phyloP scores from a whole-genome alignment of 1,284 basidiomycete genomes.

The Leccinum solheimii region DNA sequence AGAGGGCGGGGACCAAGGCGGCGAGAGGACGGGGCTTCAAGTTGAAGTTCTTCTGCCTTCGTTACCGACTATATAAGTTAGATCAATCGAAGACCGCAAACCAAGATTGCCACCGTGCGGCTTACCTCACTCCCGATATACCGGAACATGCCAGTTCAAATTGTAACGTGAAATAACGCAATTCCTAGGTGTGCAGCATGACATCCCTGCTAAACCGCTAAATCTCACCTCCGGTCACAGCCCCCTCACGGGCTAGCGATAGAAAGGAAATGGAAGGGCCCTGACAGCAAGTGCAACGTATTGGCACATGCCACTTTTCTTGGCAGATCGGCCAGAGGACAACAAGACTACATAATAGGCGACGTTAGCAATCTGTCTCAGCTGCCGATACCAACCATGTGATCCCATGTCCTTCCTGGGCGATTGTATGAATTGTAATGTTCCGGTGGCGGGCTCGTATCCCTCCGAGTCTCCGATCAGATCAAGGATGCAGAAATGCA shows the following conservation, averaged over 20 bases:
- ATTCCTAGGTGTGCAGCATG: not conserved
- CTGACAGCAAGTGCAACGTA: not conserved
- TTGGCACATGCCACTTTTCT: not conserved
- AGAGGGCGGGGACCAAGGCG: not conserved
- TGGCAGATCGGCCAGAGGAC: not conserved
- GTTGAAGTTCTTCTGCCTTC: not conserved
- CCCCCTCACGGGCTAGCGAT: not conserved
- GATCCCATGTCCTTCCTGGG: not conserved
- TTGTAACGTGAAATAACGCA: not conserved
- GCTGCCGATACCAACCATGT: not conserved
- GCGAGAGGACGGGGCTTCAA: not conserved
- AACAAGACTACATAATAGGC: not conserved
- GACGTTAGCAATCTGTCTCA: not conserved
- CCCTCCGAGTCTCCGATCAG: not conserved
- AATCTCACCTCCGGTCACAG: not conserved
- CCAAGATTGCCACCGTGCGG: not conserved
- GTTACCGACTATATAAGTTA: conserved; percentile 4
- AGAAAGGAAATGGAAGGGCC: not conserved
- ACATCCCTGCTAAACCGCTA: too few relatives aligned
- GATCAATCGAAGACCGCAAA: not conserved
- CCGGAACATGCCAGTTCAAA: not conserved
- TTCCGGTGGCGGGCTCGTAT: not conserved
- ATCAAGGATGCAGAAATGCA: not conserved
- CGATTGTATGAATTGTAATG: not conserved
- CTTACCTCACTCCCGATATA: not conserved